phyloP scores from a whole-genome alignment of 2,329 filamentous ascomycete genomes.

The Lachnellula cervina region DNA sequence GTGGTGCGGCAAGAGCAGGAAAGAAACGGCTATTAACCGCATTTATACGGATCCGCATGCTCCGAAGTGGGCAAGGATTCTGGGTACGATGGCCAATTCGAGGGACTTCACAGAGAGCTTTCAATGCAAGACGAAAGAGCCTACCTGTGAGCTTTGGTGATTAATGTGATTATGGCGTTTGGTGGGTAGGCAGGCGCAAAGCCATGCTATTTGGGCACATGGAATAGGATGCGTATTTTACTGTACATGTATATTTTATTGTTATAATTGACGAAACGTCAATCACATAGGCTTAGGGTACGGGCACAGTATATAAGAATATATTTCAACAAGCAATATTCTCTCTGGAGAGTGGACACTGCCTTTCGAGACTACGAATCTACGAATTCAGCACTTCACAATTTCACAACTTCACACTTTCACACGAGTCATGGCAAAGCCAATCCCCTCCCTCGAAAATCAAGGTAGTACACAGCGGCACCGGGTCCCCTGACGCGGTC shows the following conservation, averaged over 20 bases:
- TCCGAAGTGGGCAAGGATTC: conserved; percentile 55
- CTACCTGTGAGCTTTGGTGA: conserved; percentile 67
- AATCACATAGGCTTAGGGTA: no score
- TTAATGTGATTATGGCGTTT: neutral
- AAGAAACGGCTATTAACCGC: conserved; percentile 50
- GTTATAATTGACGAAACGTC: neutral
- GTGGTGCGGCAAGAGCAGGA: conserved; percentile 63
- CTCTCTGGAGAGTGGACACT: no score
- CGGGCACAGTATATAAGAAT: no score
- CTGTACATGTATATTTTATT: neutral
- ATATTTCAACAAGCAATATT: no score
- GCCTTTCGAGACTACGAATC: no score
- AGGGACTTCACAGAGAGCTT: conserved; percentile 64
- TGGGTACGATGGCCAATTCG: conserved; percentile 63
- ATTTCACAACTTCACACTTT: no score
- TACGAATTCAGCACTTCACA: no score
- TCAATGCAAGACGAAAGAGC: conserved; percentile 59
- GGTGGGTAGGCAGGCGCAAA: neutral
- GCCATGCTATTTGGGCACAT: neutral
- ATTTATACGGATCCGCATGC: conserved; percentile 63
- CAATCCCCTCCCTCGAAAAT: no score
- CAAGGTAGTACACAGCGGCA: no score
- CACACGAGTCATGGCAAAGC: no score
- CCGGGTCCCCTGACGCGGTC: no score
- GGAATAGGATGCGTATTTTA: neutral